These are phyloP conservation scores for Kazachstania sp. DNA, from an alignment of 1,139 yeast species.

Conservation along the genomic window DNA sequence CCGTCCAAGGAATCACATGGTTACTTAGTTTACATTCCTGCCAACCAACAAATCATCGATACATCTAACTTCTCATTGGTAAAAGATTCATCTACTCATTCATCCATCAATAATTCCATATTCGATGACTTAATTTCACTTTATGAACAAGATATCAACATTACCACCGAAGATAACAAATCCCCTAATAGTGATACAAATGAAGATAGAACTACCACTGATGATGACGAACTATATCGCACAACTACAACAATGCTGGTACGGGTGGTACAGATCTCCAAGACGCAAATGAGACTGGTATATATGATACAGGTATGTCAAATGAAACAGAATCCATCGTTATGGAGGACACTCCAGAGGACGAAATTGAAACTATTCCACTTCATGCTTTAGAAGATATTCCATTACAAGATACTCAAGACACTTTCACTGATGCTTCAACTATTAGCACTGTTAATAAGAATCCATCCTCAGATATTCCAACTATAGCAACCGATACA, in stretches of 20 bases:
- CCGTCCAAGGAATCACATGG: conserved; percentile 6
- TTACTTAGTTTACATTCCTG: conserved; percentile 2
- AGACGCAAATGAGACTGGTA: no score
- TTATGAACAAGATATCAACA: not conserved
- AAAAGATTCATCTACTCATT: not conserved
- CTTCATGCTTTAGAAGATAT: not conserved
- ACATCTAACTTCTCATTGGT: conserved; percentile 2
- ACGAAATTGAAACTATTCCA: no score
- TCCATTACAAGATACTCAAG: not conserved
- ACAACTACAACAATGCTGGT: not conserved
- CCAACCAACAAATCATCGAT: not conserved
- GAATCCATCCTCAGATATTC: not conserved
- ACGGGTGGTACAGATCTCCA: no score
- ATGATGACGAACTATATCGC: no score
- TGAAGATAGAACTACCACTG: no score
- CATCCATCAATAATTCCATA: no score
- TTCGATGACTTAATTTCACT: not conserved
- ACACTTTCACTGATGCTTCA: not conserved
- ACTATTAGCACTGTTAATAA: no score
- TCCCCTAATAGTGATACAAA: no score
- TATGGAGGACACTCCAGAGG: no score
- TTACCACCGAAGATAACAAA: not conserved
- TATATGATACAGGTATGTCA: no score
- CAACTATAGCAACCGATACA: not conserved
- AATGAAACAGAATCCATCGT: not conserved